These are phyloP conservation scores for Salix exigua DNA, from an alignment of 345 rosid species.

Conservation along the genomic window DNA sequence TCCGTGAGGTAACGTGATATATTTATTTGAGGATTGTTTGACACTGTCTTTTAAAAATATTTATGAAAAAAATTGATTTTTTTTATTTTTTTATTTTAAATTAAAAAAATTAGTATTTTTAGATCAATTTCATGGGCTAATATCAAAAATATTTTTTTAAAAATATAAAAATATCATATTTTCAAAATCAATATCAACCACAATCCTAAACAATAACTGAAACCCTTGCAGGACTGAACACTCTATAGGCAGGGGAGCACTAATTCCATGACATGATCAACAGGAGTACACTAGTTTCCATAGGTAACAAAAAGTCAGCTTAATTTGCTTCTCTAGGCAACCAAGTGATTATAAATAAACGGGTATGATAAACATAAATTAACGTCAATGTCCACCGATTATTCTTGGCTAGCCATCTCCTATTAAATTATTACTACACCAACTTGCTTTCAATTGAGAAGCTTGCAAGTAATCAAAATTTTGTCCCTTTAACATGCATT, in stretches of 20 bases:
- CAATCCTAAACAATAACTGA: background rate
- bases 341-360: background rate
- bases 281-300: background rate
- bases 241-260: background rate
- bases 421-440: too few relatives aligned
- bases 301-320: background rate
- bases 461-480: background rate
- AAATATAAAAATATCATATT: too few relatives aligned
- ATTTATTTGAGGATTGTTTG: too few relatives aligned
- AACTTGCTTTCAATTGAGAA: background rate
- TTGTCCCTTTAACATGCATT: background rate
- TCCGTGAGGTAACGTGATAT: background rate
- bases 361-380: background rate
- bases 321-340: background rate
- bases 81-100: too few relatives aligned
- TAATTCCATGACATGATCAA: background rate
- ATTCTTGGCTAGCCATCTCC: background rate
- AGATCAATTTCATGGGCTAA: accelerated
- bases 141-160: too few relatives aligned
- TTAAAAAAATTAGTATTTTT: too few relatives aligned
- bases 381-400: background rate
- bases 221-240: background rate
- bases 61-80: too few relatives aligned
- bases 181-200: too few relatives aligned
- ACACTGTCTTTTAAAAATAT: too few relatives aligned